Evolutionary conservation across 1,139 yeast genomes (phyloP), one percentile per base, ranked within the genome.

Genomic region (Blastobotrys raffinosifermentans): DNA sequence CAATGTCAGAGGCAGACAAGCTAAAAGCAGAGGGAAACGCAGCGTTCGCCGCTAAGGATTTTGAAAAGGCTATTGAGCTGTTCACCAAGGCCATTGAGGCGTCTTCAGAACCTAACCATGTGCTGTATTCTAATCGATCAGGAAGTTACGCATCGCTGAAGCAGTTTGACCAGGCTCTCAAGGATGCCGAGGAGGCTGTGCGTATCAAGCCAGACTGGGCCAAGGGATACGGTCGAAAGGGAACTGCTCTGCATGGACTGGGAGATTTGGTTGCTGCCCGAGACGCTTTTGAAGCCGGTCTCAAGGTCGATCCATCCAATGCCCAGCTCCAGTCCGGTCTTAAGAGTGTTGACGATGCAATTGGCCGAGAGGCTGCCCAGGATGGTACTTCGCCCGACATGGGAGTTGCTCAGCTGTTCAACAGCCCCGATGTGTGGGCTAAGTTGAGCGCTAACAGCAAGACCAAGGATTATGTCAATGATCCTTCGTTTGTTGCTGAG

Each of bases 151-250:
- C 96, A 3, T 84, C 96, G 10, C 64, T 80, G 64, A 80, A 80
- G 57, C 65, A 86, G 50, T 91, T 78, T 55, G 62, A 64, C 23
- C 67, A 78, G 45, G 97, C 97, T 2, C 69, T 86, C 43, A 67
- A 70, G 40, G 97, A 91, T 60, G 97, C 97, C 18, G 66, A 83
- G 46, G 75, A 81, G 55, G 82, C 95, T 64, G 78, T 83, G 37
- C 72, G 74, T 54, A 77, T 86, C 64, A 86, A 84, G 48, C 78
- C 85, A 16, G 48, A 76, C 2, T 91, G 97, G 96, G 87, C 96
- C 15, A 91, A 91, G 64, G 98, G 97, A 34, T 84, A 82, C 69
- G 82, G 80, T 55, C 81, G 99, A 64, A 82, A 84, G 35, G 99
- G 87, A 40, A 91, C 96, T 48, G 98, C 98, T 22, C 77, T 81